A percentile compares a stretch with the other conserved stretches of the same genome.
Evolutionary conservation across 2,329 filamentous ascomycete species (phyloP).

Genomic region (Chaetomiaceae sp.): DNA sequence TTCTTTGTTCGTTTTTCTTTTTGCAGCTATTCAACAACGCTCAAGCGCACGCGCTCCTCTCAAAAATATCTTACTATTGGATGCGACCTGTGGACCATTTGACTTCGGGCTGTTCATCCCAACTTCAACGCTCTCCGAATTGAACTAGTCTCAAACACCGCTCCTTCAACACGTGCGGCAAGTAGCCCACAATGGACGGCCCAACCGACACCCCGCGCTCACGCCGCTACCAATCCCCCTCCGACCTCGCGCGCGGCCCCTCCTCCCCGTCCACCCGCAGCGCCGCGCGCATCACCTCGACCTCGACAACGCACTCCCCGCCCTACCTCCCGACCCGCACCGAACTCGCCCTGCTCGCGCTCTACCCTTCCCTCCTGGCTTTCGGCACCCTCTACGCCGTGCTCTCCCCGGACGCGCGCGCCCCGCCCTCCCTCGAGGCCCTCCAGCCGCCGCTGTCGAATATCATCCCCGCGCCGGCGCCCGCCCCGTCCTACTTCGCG

Average conservation of each 20-base stretch:
- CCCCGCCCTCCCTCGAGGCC: constrained; percentile 46
- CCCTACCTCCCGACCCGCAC: constrained; percentile 65
- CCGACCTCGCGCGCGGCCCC: constrained; percentile 7
- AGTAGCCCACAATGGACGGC: constrained; percentile 1
- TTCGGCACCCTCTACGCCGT: constrained; percentile 76
- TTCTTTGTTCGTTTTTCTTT: not conserved
- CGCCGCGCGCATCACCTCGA: constrained; percentile 10
- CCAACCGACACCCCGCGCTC: constrained; percentile 1
- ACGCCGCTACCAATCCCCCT: constrained; percentile 9
- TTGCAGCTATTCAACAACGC: too few species aligned
- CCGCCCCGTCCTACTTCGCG: constrained; percentile 79
- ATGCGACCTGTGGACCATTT: too few species aligned
- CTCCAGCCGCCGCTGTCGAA: constrained; percentile 58
- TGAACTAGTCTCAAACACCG: too few species aligned
- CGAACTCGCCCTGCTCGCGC: constrained; percentile 56
- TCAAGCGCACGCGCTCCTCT: too few species aligned
- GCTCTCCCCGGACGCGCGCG: constrained; percentile 65
- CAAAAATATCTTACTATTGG: too few species aligned
- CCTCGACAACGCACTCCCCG: constrained; percentile 32
- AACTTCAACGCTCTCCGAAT: too few species aligned
- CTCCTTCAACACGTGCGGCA: too few species aligned
- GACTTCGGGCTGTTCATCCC: too few species aligned
- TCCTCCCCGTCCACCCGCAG: not conserved
- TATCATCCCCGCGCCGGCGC: constrained; percentile 27
- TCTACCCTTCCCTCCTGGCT: constrained; percentile 73